Conservation (phyloP, 140 eudicot species). For the Erigeron philadelphicus region DNA sequence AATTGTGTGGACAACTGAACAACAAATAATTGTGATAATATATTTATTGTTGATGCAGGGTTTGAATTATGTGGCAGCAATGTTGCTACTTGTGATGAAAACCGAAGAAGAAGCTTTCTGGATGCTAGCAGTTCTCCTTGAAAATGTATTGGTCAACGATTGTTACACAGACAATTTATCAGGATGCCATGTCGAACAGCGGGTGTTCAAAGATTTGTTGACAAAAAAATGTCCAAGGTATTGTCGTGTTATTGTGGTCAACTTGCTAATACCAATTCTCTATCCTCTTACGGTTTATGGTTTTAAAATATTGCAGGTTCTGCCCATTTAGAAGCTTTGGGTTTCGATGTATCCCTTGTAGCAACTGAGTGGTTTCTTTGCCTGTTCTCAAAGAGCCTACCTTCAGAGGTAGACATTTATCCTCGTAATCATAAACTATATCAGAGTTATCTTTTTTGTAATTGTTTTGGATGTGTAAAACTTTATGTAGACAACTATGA, state of each 20-base stretch:
- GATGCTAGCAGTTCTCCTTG: constrained; percentile 95
- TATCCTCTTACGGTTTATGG: not conserved
- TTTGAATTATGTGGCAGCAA: no score
- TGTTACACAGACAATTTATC: constrained; percentile 83
- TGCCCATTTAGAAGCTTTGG: constrained; percentile 79
- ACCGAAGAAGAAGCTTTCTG: constrained; percentile 99
- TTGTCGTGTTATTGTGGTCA: not conserved
- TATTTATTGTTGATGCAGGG: no score
- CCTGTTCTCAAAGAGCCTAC: constrained; percentile 86
- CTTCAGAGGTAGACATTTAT: constrained; percentile 66
- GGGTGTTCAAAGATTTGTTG: constrained; percentile 81
- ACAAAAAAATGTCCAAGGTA: constrained; percentile 82
- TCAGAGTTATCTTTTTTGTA: not conserved
- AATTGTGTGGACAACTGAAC: no score
- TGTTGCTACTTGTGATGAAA: constrained; percentile 73
- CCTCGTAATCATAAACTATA: not conserved
- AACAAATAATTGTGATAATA: no score
- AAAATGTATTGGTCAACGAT: constrained; percentile 77
- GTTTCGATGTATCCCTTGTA: constrained; percentile 71
- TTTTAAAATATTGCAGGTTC: constrained; percentile 48
- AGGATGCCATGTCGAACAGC: constrained; percentile 94
- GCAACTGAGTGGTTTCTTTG: constrained; percentile 97
- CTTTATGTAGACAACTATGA: constrained; percentile 65
- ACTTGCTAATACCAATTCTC: not conserved
- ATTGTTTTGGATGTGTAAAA: not conserved